Conservation (phyloP, 2,329 filamentous ascomycete genomes). For the Fusarium beomiforme region DNA sequence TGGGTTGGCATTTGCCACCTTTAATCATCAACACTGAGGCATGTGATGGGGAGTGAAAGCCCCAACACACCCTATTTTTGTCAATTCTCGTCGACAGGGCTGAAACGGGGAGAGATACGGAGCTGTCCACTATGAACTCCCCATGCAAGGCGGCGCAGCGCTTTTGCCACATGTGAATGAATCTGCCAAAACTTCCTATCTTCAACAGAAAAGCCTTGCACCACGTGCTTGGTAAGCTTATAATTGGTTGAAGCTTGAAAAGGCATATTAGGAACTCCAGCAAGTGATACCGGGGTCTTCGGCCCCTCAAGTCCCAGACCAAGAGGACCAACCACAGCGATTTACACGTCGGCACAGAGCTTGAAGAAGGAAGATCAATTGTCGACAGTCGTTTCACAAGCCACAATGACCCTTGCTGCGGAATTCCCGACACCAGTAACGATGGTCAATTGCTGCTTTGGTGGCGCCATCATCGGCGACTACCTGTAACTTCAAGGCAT, state of each 20-base stretch:
- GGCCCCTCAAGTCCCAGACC: slow-evolving; percentile 11
- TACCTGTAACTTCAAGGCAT: slow-evolving; percentile 13
- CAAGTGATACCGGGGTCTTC: slow-evolving; percentile 1
- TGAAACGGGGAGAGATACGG: slow-evolving; percentile 13
- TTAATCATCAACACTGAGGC: background rate
- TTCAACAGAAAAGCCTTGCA: background rate
- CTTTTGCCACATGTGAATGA: slow-evolving; percentile 10
- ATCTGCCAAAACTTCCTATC: background rate
- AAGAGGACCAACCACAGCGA: background rate
- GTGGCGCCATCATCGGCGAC: slow-evolving; percentile 13
- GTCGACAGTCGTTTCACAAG: slow-evolving; percentile 15
- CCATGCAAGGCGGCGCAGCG: background rate
- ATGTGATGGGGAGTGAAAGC: slow-evolving; percentile 19
- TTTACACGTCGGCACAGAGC: slow-evolving; percentile 10
- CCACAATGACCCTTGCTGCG: slow-evolving; percentile 24
- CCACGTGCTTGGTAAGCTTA: background rate
- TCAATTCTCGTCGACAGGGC: slow-evolving; percentile 23
- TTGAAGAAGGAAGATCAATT: slow-evolving; percentile 10
- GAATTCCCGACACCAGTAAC: background rate
- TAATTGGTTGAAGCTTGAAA: slow-evolving; percentile 1
- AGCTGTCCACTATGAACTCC: slow-evolving; percentile 6
- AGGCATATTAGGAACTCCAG: background rate
- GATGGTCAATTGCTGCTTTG: slow-evolving; percentile 4
- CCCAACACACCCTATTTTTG: background rate
- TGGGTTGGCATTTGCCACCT: slow-evolving; percentile 24